Evolutionary conservation across 2,329 filamentous ascomycete species (phyloP).

Genomic region (Aspergillus luchuensis): DNA sequence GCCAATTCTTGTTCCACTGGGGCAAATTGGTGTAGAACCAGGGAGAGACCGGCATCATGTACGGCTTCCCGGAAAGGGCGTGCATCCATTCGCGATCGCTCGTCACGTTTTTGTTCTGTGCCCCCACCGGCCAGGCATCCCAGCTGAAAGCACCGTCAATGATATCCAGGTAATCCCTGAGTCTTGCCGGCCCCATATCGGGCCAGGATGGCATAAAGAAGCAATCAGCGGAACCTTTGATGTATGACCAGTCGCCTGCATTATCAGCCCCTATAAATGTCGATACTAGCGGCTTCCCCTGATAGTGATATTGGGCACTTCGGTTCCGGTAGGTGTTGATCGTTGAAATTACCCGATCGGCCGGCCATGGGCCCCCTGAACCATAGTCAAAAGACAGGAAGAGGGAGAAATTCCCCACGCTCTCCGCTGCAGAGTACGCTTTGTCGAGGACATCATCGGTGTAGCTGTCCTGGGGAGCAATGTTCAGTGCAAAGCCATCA

Average conservation of each 20-base stretch:
- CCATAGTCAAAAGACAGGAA: slow-evolving; percentile 41
- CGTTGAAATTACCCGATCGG: slow-evolving; percentile 27
- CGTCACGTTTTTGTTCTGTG: slow-evolving; percentile 39
- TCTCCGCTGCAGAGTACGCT: slow-evolving; percentile 34
- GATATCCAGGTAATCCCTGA: slow-evolving; percentile 31
- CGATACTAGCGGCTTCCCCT: slow-evolving; percentile 40
- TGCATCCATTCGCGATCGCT: slow-evolving; percentile 46
- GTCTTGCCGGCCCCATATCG: slow-evolving; percentile 34
- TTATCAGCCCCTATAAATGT: slow-evolving; percentile 47
- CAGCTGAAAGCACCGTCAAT: slow-evolving; percentile 47
- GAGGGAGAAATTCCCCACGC: slow-evolving; percentile 31
- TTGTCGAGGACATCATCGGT: slow-evolving; percentile 31
- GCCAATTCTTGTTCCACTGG: slow-evolving; percentile 62
- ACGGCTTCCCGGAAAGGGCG: slow-evolving; percentile 42
- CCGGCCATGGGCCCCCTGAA: slow-evolving; percentile 32
- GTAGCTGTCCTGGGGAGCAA: slow-evolving; percentile 34
- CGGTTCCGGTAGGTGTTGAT: slow-evolving; percentile 31
- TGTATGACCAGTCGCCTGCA: slow-evolving; percentile 45
- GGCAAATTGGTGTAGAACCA: slow-evolving; percentile 62
- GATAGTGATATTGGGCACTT: slow-evolving; percentile 31
- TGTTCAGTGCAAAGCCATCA: slow-evolving; percentile 37
- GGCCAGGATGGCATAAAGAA: slow-evolving; percentile 50
- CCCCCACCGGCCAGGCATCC: slow-evolving; percentile 48
- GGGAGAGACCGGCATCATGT: slow-evolving; percentile 60
- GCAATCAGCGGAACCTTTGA: slow-evolving; percentile 42